Evolutionary conservation across 768 basidiomycete genomes (phyloP), one percentile per base, ranked within the genome.

Genomic region (Rhizopogon vulgaris): DNA sequence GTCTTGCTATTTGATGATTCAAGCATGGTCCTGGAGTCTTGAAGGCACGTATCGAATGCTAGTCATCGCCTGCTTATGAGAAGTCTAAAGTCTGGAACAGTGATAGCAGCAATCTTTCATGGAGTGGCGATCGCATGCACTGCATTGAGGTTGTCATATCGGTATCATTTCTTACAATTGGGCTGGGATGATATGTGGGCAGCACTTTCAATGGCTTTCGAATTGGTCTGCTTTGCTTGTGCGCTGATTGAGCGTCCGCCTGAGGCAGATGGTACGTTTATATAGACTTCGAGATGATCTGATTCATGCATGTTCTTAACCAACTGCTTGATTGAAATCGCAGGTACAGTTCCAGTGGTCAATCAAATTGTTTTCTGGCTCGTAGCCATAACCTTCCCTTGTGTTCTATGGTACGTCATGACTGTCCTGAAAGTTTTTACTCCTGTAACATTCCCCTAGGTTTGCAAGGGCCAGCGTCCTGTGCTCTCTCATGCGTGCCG

Each of bases 181-280:
- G 60, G 67, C 59, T 67, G 65, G 67, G 66, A 69, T 36, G 67
- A 67, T 27, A 52, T 41, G 3, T 61, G 56, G 57, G 63, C 62
- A 8, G 42, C 48, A 14, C 40, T 64, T 2, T 67, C 63, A 2
- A 54, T 67, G 17, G 38, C 6, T 17, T 42, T 32, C n/a, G 65
- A 64, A 7, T 14, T 58, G 2, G 0, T 52, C 22, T 57, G 58
- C 49, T 42, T 66, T 4, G 46, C 37, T 5, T 36, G 54, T 4
- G 39, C 49, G 7, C 41, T 30, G 43, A 22, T 67, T 11, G 25
- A 54, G 3, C 12, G 7, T 27, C 52, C 60, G 6, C 2, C 6
- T 9, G 27, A 28, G 42, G 38, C 3, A 3, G 1, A 41, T 41
- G 3, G 40, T 41, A 14, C 14, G 40, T 17, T 42, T 11, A 10